Evolutionary conservation across 768 basidiomycete genomes (phyloP), one percentile per base, ranked within the genome.

Genomic region (Lepiota venenata): DNA sequence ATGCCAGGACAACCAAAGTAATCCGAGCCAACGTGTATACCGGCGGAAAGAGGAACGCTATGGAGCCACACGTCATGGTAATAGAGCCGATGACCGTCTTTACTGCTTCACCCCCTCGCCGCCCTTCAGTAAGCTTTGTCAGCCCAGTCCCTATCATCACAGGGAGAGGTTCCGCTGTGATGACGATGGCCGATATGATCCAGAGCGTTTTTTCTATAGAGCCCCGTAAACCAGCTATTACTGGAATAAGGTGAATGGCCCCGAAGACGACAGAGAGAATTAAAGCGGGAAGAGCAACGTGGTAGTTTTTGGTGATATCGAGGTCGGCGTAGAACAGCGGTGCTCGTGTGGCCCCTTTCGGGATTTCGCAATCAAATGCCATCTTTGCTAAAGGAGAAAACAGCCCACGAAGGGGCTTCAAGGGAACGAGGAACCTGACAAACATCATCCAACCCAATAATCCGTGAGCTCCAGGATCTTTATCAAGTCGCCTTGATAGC

Each of bases 1-100:
- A 56, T 0, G 58, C 55, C 10, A 59, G 47, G 11, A 37, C 21
- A 14, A 59, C 32, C 15, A 59, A 18, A 5, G 49, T 49, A 3
- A 56, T 2, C n/a, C 58, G 44, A 10, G 55, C 58, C 1, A 54
- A 18, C 10, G 51, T 15, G 29, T 58, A 58, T 6, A 46, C 18
- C 3, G 50, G 56, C 10, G 52, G 36, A n/a, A 25, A 21, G 20
- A 47, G 38, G n/a, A 56, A 51, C 37, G 43, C 50, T 16, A 46
- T 16, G 35, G 29, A 49, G 22, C 47, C 47, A 22, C 42, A 40
- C 9, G 48, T 50, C 27, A 48, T 47, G 4, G 50, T 43, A 16
- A 51, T 8, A 6, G 46, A 44, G 2, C 39, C 45, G 22, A 56
- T 35, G 3, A 51, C 11, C 15, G 6, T 14, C 36, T 16, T 56